Conservation (phyloP, 1,284 basidiomycete species). For the Leccinum subrobustum region DNA sequence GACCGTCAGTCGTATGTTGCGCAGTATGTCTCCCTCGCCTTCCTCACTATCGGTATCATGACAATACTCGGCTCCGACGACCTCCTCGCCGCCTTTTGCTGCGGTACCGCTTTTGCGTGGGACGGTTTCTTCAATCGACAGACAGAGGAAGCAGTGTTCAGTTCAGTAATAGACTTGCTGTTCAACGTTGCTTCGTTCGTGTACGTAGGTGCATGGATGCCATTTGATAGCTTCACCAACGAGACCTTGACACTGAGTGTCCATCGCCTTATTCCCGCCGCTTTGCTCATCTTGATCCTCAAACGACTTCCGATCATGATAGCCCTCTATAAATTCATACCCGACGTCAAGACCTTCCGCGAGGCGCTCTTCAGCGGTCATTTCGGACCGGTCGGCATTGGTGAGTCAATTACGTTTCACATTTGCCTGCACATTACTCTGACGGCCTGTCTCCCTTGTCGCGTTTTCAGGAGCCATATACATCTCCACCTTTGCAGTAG, state of each 20-base stretch:
- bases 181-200: conserved; percentile 92
- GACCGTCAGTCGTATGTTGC: conserved; percentile 91
- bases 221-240: conserved; percentile 76
- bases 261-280: conserved; percentile 83
- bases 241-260: conserved; percentile 66
- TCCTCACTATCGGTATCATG: conserved; percentile 82
- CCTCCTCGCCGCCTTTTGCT: conserved; percentile 90
- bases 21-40: conserved; percentile 75
- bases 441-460: neutral
- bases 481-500: conserved; percentile 83
- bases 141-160: conserved; percentile 94
- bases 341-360: conserved; percentile 88
- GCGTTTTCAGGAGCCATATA: conserved; percentile 70
- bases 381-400: conserved; percentile 92
- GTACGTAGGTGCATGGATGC: conserved; percentile 94
- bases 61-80: conserved; percentile 92
- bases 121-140: conserved; percentile 98
- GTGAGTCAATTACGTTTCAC: conserved; percentile 36
- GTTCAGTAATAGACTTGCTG: conserved; percentile 90
- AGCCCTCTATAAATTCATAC: conserved; percentile 85
- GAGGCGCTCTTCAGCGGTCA: conserved; percentile 89
- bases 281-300: conserved; percentile 75
- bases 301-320: conserved; percentile 85
- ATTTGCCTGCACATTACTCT: neutral
- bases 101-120: conserved; percentile 97